A percentile compares a stretch with the other conserved stretches of the same genome.
Evolutionary conservation across 2,329 filamentous ascomycete species (phyloP).

Genomic region (Byssothecium circinans): DNA sequence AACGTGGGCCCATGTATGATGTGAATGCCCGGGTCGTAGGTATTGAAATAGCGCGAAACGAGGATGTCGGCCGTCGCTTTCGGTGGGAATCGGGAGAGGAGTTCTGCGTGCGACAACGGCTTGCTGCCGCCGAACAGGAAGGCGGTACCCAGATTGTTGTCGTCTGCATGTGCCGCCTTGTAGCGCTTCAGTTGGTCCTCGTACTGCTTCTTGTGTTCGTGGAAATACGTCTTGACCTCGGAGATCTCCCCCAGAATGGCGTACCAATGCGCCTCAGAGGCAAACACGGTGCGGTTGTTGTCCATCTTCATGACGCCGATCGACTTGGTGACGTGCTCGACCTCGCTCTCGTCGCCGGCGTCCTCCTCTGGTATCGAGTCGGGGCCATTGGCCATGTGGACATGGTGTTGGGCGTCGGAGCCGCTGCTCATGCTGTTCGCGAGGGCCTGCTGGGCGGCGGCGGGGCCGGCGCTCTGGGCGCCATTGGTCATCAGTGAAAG

Average conservation of each 20-base stretch:
- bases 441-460: constrained; percentile 62
- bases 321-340: constrained; percentile 53
- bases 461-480: constrained; percentile 60
- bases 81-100: constrained; percentile 76
- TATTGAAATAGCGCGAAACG: constrained; percentile 89
- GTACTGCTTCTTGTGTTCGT: constrained; percentile 82
- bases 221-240: constrained; percentile 92
- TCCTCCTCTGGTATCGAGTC: constrained; percentile 58
- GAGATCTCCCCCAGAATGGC: constrained; percentile 64
- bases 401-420: constrained; percentile 42
- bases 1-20: constrained; percentile 74
- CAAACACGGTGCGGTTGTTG: constrained; percentile 52
- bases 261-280: constrained; percentile 57
- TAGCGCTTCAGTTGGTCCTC: constrained; percentile 80
- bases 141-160: constrained; percentile 66
- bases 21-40: constrained; percentile 64
- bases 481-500: constrained; percentile 93
- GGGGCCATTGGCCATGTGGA: constrained; percentile 60
- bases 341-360: constrained; percentile 65
- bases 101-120: constrained; percentile 71
- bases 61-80: constrained; percentile 83
- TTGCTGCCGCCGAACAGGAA: constrained; percentile 75
- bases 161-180: constrained; percentile 63
- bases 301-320: constrained; percentile 58
- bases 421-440: constrained; percentile 49